Evolutionary conservation across 1,284 basidiomycete genomes (phyloP).

Genomic region (Polyporus tsugae): DNA sequence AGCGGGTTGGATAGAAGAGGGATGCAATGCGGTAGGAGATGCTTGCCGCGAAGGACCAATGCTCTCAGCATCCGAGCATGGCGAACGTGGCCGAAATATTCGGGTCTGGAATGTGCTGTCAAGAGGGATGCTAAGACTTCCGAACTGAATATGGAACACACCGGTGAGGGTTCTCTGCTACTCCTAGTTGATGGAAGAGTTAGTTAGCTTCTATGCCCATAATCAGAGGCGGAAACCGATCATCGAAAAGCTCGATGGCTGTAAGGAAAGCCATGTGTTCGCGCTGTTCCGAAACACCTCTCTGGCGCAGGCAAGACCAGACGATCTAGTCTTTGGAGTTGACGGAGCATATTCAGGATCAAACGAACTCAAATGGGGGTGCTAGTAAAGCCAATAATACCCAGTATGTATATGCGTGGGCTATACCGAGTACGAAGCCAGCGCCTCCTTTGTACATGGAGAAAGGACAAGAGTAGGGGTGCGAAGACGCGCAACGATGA

Average conservation of each 20-base stretch:
- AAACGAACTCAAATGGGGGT: no score
- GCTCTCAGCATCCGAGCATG: conserved; percentile 29
- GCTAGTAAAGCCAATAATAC: no score
- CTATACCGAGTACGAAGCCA: no score
- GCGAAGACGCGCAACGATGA: neutral
- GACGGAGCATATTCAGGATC: no score
- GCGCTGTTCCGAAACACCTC: neutral
- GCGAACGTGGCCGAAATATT: conserved; percentile 22
- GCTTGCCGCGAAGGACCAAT: conserved; percentile 14
- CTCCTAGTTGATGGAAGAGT: conserved; percentile 7
- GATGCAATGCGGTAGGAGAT: conserved; percentile 18
- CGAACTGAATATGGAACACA: conserved; percentile 12
- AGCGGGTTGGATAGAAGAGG: conserved; percentile 16
- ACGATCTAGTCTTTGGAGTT: neutral
- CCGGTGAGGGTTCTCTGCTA: conserved; percentile 30
- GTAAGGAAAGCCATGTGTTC: neutral
- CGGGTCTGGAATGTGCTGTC: conserved; percentile 12
- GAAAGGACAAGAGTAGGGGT: neutral
- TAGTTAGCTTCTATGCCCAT: neutral
- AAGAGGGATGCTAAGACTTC: neutral
- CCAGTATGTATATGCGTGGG: no score
- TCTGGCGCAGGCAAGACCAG: neutral
- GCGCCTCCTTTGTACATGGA: neutral
- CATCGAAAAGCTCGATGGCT: neutral
- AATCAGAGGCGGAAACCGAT: neutral